These are phyloP conservation scores for Clitoria ternatea DNA, from an alignment of 306 rosid genomes.

Conservation along the genomic window DNA sequence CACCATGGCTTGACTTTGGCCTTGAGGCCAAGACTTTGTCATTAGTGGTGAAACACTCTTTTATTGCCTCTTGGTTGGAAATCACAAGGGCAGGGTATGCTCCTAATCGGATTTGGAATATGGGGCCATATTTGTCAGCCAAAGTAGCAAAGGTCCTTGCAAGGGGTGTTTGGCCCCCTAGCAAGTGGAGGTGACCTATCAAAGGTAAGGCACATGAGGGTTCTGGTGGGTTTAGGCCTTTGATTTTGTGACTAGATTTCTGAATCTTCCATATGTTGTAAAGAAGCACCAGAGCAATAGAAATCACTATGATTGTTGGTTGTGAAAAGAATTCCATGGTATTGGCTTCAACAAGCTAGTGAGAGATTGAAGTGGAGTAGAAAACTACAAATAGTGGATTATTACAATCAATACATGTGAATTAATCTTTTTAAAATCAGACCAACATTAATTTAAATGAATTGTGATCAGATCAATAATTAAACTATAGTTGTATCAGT, in stretches of 20 bases:
- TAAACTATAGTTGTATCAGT: too few relatives aligned
- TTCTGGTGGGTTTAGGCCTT: constrained; percentile 37
- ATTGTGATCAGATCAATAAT: too few relatives aligned
- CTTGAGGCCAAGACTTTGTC: constrained; percentile 42
- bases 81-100: constrained; percentile 36
- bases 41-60: constrained; percentile 56
- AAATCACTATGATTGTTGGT: constrained; percentile 12
- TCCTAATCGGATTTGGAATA: constrained; percentile 46
- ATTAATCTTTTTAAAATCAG: too few relatives aligned
- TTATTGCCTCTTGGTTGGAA: constrained; percentile 43
- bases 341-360: background rate
- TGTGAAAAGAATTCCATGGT: constrained; percentile 29
- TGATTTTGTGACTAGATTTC: background rate
- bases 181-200: constrained; percentile 55
- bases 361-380: background rate
- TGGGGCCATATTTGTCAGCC: constrained; percentile 51
- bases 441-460: too few relatives aligned
- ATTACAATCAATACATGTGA: too few relatives aligned
- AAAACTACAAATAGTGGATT: too few relatives aligned
- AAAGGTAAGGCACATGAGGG: constrained; percentile 40
- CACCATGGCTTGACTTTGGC: constrained; percentile 42
- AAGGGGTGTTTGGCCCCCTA: constrained; percentile 24
- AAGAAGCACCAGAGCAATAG: constrained; percentile 10
- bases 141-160: constrained; percentile 36
- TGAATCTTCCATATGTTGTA: constrained; percentile 25